These are phyloP conservation scores for Ogataea parapolymorpha DNA, from an alignment of 805 yeast species.

Conservation along the genomic window DNA sequence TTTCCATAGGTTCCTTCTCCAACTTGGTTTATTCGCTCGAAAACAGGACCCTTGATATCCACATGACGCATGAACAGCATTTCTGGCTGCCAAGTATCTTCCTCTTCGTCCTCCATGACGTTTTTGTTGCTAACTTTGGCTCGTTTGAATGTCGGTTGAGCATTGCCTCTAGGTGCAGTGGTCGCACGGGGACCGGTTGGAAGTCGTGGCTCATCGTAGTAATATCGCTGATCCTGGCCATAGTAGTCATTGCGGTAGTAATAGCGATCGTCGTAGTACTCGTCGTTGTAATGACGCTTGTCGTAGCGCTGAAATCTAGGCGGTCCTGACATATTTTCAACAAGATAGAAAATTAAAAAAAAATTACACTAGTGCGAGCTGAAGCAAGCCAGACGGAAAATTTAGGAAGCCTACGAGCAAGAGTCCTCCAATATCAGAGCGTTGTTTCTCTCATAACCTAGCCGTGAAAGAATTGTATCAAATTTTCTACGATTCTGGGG, in stretches of 20 bases:
- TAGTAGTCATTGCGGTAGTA: slow-evolving; percentile 8
- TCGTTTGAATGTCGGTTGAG: slow-evolving; percentile 15
- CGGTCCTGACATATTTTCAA: slow-evolving; percentile 5
- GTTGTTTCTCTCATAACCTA: too few relatives aligned
- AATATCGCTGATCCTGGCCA: slow-evolving; percentile 2
- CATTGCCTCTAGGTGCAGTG: background rate
- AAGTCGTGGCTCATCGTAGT: slow-evolving; percentile 10
- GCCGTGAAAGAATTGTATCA: too few relatives aligned
- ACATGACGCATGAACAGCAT: slow-evolving; percentile 23
- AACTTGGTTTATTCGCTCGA: slow-evolving; percentile 77
- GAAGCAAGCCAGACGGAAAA: background rate
- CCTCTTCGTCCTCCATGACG: slow-evolving; percentile 22
- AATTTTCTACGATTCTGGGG: too few relatives aligned
- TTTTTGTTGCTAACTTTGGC: slow-evolving; percentile 19
- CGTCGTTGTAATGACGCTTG: slow-evolving; percentile 4
- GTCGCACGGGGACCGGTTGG: slow-evolving; percentile 22
- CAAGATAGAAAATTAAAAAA: slow-evolving; percentile 2
- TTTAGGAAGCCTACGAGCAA: background rate
- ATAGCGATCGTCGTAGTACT: slow-evolving; percentile 5
- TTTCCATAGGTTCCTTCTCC: slow-evolving; percentile 99
- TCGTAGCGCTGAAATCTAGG: slow-evolving; percentile 6
- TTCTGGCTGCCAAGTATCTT: slow-evolving; percentile 7
- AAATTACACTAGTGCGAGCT: background rate
- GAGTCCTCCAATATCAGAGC: too few relatives aligned
- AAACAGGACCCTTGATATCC: slow-evolving; percentile 38